phyloP scores from a whole-genome alignment of 352 stramenopile genomes.

The Blastocystis sp. region DNA sequence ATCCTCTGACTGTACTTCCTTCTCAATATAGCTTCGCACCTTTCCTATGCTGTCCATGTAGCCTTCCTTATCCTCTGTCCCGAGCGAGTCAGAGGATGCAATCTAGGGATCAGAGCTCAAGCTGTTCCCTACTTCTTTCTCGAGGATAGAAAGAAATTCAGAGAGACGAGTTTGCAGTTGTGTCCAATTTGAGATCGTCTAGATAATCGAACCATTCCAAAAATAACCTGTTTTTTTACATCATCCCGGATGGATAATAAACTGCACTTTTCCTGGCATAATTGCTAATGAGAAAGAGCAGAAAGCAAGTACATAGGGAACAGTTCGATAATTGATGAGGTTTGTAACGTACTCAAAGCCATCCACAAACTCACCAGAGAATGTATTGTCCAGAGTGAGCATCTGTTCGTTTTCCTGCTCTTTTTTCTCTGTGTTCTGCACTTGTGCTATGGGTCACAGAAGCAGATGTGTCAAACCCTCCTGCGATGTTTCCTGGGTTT shows the following conservation, averaged over 20 bases:
- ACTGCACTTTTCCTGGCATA: neutral
- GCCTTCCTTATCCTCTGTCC: neutral
- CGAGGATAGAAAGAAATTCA: neutral
- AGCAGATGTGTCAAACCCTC: neutral
- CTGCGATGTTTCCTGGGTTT: too few relatives aligned
- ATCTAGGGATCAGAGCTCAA: neutral
- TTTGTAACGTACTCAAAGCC: slow-evolving; percentile 52
- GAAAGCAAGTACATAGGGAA: neutral
- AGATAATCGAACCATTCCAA: neutral
- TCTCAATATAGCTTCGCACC: neutral
- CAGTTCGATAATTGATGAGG: slow-evolving; percentile 16
- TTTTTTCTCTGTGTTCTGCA: neutral
- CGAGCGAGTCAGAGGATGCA: neutral
- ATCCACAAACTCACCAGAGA: slow-evolving; percentile 2
- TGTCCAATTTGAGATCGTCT: neutral
- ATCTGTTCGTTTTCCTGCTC: too few relatives aligned
- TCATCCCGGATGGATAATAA: neutral
- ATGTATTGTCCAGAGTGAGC: neutral
- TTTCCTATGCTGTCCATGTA: neutral
- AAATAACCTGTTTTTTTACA: neutral
- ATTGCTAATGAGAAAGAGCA: neutral
- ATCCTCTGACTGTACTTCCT: neutral
- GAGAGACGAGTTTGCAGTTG: neutral
- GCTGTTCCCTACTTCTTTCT: neutral
- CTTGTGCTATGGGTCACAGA: neutral